Evolutionary conservation across 768 basidiomycete species (phyloP).

Genomic region (Wakefieldia striispora): DNA sequence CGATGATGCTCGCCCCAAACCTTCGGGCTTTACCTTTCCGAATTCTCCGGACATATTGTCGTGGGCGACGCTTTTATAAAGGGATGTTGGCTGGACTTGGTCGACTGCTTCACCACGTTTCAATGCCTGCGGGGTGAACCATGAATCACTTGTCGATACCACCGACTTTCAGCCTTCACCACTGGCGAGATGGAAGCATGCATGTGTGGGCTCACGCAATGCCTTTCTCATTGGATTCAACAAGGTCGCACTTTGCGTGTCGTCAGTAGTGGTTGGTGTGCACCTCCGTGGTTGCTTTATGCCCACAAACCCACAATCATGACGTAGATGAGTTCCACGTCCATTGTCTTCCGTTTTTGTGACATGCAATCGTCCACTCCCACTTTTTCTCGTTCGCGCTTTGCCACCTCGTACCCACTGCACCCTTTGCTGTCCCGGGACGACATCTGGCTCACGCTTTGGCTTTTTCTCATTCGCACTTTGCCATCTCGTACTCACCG

Average conservation of each 20-base stretch:
- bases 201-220: neutral
- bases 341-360: constrained; percentile 8
- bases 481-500: neutral
- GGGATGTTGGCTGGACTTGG: no score
- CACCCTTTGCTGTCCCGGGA: constrained; percentile 9
- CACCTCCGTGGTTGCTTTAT: neutral
- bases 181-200: neutral
- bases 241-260: neutral
- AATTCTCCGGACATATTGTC: no score
- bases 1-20: no score
- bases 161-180: neutral
- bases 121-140: neutral
- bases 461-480: no score
- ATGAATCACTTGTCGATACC: neutral
- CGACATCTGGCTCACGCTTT: no score
- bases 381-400: no score
- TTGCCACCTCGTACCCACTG: neutral
- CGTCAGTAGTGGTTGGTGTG: neutral
- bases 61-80: no score
- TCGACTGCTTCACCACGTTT: no score
- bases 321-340: constrained; percentile 4
- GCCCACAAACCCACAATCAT: neutral
- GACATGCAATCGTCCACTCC: neutral
- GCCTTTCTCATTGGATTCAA: neutral
- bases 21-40: no score